Conservation (phyloP, 495 filamentous ascomycete genomes). For the Penicillium manginii region DNA sequence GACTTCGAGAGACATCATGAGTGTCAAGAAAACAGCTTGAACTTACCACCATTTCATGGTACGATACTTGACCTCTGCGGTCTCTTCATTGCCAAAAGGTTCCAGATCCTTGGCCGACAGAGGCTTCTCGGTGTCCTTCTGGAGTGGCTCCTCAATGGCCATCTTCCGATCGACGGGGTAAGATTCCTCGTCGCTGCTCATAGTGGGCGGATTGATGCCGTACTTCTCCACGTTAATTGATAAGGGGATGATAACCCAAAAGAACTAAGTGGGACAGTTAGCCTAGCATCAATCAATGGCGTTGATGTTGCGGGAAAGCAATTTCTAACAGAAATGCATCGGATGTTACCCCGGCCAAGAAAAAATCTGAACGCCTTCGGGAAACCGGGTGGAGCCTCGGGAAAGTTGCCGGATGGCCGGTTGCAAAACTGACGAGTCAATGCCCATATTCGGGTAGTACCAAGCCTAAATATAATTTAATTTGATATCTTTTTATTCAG, state of each 20-base stretch:
- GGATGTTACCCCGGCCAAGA: slow-evolving; percentile 21
- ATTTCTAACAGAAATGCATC: slow-evolving; percentile 11
- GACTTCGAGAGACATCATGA: neutral
- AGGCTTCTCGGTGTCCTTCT: slow-evolving; percentile 23
- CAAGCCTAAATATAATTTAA: neutral
- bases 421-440: neutral
- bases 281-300: slow-evolving; percentile 16
- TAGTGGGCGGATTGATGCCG: slow-evolving; percentile 11
- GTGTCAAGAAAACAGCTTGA: neutral
- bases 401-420: slow-evolving; percentile 8
- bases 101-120: slow-evolving; percentile 30
- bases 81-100: slow-evolving; percentile 49
- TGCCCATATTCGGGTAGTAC: slow-evolving; percentile 3
- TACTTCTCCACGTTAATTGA: slow-evolving; percentile 5
- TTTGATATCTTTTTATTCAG: neutral
- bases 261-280: slow-evolving; percentile 10
- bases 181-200: slow-evolving; percentile 26
- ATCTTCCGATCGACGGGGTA: slow-evolving; percentile 17
- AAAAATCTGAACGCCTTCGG: slow-evolving; percentile 22
- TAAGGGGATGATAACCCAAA: slow-evolving; percentile 9
- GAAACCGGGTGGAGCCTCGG: slow-evolving; percentile 21
- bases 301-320: slow-evolving; percentile 5
- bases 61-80: slow-evolving; percentile 45
- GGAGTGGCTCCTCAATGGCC: slow-evolving; percentile 13
- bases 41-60: slow-evolving; percentile 52